Base-by-base conservation (phyloP, 2,329 filamentous ascomycete species). In the Daldinia sp. region DNA sequence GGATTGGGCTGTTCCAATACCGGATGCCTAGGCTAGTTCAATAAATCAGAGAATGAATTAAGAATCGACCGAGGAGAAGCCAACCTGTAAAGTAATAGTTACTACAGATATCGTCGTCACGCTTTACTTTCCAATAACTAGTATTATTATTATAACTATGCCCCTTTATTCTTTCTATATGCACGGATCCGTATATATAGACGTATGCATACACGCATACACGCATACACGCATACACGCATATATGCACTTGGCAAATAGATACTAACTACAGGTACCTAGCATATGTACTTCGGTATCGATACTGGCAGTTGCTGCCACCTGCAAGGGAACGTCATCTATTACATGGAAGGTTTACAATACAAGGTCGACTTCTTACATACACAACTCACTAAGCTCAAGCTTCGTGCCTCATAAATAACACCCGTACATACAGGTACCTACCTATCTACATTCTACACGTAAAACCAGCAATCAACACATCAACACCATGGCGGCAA, bases 401-500 rank as follows among this genome's bases (percentile, higher is more conserved):
- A 50, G 43, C 32, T 49, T 21, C 25, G 21, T 30, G 13, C 35
- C 9, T 25, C 17, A 17, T 19, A 59, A 25, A 13, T n/a, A n/a
- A 13, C 21, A 23, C 17, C 35, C 41, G n/a, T 15, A 37, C 34
- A 23, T 15, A 45, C 17, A 23, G 10, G 5, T 1, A 27, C 11
- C n/a, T 17, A 37, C 21, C 9, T 30, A 37, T 11, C 34, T 15
- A 19, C 13, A 27, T 7, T 23, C 25, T 7, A 17, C 10, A 4
- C 32, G 1, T 35, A 35, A n/a, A 35, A n/a, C 1, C 21, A 43
- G 21, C 39, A 43, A 43, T n/a, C 25, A 25, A 13, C 23, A 7
- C 7, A 11, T 6, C 23, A 6, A 35, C 29, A 72, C 51, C 61
- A 90, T 90, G 85, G 76, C 83, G 30, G 78, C 79, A 25, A 83